These are phyloP conservation scores for Spathaspora gorwiae DNA, from an alignment of 805 yeast genomes.

Conservation along the genomic window DNA sequence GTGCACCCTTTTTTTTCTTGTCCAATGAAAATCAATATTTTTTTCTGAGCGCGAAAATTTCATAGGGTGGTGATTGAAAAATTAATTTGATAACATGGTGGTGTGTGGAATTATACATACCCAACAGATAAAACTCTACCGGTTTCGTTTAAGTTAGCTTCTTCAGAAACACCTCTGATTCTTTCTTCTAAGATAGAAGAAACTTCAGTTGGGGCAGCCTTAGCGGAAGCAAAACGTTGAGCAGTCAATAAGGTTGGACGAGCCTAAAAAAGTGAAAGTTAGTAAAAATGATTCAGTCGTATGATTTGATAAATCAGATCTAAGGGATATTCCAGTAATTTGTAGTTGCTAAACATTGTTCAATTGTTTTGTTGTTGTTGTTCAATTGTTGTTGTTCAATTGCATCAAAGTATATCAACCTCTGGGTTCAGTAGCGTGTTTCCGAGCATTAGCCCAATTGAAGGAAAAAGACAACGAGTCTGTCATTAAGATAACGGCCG, in stretches of 20 bases:
- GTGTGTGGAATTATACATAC: constrained; percentile 43
- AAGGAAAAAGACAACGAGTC: too few species aligned
- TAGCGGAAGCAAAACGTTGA: constrained; percentile 86
- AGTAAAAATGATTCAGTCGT: constrained; percentile 15
- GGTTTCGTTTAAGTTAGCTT: constrained; percentile 96
- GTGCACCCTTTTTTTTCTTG: neutral
- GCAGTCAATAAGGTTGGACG: constrained; percentile 65
- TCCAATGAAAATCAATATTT: constrained; percentile 1
- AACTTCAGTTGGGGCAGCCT: constrained; percentile 99
- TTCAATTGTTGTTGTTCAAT: too few species aligned
- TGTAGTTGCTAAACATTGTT: too few species aligned
- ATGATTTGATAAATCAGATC: too few species aligned
- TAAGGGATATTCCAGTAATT: too few species aligned
- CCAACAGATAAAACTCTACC: constrained; percentile 99
- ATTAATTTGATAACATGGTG: neutral
- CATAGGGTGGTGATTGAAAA: neutral
- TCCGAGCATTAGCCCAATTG: too few species aligned
- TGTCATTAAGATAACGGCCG: too few species aligned
- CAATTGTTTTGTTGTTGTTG: too few species aligned
- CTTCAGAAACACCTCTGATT: constrained; percentile 98
- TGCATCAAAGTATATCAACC: too few species aligned
- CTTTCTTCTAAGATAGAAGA: constrained; percentile 98
- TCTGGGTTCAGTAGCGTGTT: too few species aligned
- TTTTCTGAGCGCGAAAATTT: neutral
- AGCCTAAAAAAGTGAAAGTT: constrained; percentile 45